These are phyloP conservation scores for Metschnikowia similis DNA, from an alignment of 805 yeast genomes.

Conservation along the genomic window DNA sequence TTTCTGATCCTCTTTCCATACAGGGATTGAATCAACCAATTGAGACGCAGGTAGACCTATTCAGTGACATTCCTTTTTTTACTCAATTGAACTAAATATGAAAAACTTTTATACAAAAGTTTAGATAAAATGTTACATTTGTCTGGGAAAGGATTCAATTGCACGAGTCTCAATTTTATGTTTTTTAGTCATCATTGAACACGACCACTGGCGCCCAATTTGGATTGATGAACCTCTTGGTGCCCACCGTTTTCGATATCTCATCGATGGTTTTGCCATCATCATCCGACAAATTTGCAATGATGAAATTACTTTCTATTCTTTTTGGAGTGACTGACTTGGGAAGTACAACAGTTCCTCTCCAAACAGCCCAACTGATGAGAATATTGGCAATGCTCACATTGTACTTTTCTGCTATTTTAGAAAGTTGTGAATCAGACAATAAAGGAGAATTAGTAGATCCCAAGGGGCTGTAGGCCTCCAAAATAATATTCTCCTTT, in stretches of 20 bases:
- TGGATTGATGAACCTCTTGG: slow-evolving; percentile 34
- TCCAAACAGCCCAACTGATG: slow-evolving; percentile 56
- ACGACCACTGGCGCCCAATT: slow-evolving; percentile 31
- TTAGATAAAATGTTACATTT: neutral
- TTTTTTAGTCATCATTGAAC: slow-evolving; percentile 19
- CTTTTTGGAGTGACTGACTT: slow-evolving; percentile 29
- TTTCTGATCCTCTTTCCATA: neutral
- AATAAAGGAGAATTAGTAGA: slow-evolving; percentile 52
- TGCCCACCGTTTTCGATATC: slow-evolving; percentile 22
- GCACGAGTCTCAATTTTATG: neutral
- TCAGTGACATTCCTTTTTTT: slow-evolving; percentile 24
- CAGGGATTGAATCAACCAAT: neutral
- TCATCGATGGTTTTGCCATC: slow-evolving; percentile 31
- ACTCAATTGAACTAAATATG: neutral
- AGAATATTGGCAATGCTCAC: slow-evolving; percentile 48
- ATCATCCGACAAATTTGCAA: slow-evolving; percentile 29
- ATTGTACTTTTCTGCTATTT: slow-evolving; percentile 41
- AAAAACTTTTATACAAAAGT: no score
- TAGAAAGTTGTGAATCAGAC: slow-evolving; percentile 37
- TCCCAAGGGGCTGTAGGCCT: slow-evolving; percentile 81
- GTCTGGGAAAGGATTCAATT: neutral
- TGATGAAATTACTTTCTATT: slow-evolving; percentile 32
- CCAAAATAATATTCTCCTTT: slow-evolving; percentile 50
- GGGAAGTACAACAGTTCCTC: slow-evolving; percentile 49
- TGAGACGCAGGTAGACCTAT: slow-evolving; percentile 20